Conservation (phyloP, 495 filamentous ascomycete genomes). For the Podospora pseudocomata region DNA sequence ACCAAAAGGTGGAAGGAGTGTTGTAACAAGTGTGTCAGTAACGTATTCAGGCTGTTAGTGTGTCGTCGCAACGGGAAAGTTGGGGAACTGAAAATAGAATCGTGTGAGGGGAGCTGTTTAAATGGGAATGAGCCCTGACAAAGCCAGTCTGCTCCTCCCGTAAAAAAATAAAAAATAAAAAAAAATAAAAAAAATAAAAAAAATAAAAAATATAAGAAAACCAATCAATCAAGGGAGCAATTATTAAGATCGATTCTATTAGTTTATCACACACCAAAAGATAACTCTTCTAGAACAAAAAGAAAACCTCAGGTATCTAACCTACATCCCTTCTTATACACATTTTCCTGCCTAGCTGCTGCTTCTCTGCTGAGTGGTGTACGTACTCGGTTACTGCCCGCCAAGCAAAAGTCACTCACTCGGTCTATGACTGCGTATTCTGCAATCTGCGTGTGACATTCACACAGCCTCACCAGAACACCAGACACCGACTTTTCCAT, state of each 20-base stretch:
- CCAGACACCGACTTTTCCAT: constrained; percentile 22
- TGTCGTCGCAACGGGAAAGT: too few species aligned
- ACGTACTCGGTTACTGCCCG: background rate
- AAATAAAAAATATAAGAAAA: background rate
- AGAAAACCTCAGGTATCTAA: background rate
- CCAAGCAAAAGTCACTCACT: background rate
- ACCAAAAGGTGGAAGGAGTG: too few species aligned
- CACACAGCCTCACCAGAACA: constrained; percentile 19
- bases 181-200: background rate
- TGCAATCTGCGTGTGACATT: background rate
- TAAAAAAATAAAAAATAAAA: background rate
- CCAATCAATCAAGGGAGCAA: background rate
- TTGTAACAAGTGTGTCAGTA: background rate
- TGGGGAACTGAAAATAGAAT: background rate
- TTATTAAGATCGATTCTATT: background rate
- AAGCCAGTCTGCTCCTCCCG: too few species aligned
- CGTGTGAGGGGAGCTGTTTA: too few species aligned
- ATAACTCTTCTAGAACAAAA: background rate
- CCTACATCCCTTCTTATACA: background rate
- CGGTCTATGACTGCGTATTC: background rate
- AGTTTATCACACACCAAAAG: background rate
- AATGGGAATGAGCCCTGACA: too few species aligned
- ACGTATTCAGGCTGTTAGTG: background rate
- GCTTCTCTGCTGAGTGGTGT: too few species aligned
- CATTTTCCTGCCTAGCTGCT: background rate